Conservation (phyloP, 495 filamentous ascomycete species). For the Aspergillus heteromorphus region DNA sequence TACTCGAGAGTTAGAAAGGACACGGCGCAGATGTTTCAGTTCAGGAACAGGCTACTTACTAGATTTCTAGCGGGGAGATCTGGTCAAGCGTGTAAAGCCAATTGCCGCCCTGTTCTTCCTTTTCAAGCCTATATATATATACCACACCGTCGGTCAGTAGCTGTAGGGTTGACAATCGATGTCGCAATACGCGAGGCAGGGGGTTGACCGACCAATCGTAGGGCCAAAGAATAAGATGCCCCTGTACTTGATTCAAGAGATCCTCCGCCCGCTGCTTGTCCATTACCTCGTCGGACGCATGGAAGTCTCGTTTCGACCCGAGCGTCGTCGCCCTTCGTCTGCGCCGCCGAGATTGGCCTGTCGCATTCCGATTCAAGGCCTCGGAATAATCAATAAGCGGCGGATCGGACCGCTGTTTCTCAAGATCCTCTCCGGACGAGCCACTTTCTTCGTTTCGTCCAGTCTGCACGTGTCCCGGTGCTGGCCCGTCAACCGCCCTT, state of each 20-base stretch:
- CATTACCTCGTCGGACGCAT: slow-evolving; percentile 66
- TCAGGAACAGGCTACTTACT: slow-evolving; percentile 57
- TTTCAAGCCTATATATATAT: slow-evolving; percentile 51
- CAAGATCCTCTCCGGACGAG: slow-evolving; percentile 24
- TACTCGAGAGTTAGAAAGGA: slow-evolving; percentile 13
- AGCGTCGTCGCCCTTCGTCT: slow-evolving; percentile 71
- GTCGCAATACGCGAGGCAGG: not conserved
- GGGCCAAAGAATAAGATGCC: slow-evolving; percentile 84
- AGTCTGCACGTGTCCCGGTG: slow-evolving; percentile 14
- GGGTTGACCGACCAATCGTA: slow-evolving; percentile 67
- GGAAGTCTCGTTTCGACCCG: slow-evolving; percentile 66
- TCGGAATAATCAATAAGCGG: slow-evolving; percentile 45
- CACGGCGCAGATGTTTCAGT: not conserved
- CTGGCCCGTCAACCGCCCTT: slow-evolving; percentile 23
- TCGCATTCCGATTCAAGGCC: slow-evolving; percentile 42
- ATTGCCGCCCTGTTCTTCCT: slow-evolving; percentile 86
- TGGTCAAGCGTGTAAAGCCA: slow-evolving; percentile 97
- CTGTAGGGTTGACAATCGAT: not conserved
- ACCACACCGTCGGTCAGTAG: not conserved
- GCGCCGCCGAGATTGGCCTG: slow-evolving; percentile 43
- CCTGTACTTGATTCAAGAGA: slow-evolving; percentile 76
- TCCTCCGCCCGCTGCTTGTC: slow-evolving; percentile 69
- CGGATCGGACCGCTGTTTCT: slow-evolving; percentile 31
- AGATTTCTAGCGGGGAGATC: slow-evolving; percentile 93
- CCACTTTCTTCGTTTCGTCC: slow-evolving; percentile 19